Conservation (phyloP, 257 asterid species). For the Nicotiana obtusifolia region DNA sequence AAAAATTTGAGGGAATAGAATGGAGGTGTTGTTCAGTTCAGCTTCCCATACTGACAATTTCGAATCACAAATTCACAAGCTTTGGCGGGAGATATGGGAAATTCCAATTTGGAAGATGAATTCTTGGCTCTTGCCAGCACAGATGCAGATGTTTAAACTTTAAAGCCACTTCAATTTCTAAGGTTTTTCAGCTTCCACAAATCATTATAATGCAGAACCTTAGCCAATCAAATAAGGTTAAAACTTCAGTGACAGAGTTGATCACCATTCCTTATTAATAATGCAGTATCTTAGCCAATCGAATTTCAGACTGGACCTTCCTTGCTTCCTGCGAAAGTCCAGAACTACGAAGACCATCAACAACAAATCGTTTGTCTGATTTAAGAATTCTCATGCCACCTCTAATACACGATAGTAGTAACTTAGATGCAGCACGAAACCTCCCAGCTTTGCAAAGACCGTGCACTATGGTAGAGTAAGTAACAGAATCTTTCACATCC, state of each 20-base stretch:
- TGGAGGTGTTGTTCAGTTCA: too few relatives aligned
- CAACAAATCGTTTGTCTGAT: background rate
- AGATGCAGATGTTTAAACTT: too few relatives aligned
- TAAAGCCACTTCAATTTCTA: too few relatives aligned
- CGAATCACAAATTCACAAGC: too few relatives aligned
- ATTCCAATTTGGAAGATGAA: too few relatives aligned
- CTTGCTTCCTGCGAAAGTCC: constrained; percentile 2
- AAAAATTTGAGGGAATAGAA: too few relatives aligned
- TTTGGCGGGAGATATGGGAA: too few relatives aligned
- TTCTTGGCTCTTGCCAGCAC: too few relatives aligned
- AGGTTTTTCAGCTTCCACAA: background rate
- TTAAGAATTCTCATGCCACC: constrained; percentile 1
- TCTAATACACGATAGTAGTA: constrained; percentile 7
- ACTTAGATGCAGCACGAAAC: constrained; percentile 8
- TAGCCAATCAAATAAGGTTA: background rate
- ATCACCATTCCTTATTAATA: background rate
- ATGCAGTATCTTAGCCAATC: constrained; percentile 2
- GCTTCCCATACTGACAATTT: too few relatives aligned
- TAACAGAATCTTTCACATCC: background rate
- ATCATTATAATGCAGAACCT: background rate
- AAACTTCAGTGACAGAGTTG: background rate
- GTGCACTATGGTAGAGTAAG: constrained; percentile 1
- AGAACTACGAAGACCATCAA: constrained; percentile 7
- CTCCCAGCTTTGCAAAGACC: constrained; percentile 2
- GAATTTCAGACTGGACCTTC: background rate